Conservation (phyloP, 2,329 filamentous ascomycete genomes). For the Hypoxylon sp. region DNA sequence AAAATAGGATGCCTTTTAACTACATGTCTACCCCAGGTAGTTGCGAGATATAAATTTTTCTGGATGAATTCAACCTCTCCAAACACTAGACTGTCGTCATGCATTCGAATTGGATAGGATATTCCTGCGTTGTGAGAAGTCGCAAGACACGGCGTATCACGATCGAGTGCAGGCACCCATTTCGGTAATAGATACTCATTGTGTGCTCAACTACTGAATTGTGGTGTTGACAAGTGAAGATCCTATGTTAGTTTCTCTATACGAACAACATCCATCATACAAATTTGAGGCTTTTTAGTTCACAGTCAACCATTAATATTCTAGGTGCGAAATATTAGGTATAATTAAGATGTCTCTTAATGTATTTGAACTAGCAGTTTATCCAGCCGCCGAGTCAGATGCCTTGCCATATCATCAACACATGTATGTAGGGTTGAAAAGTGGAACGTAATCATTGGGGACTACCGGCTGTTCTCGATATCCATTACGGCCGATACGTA, state of each 20-base stretch:
- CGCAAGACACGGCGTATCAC: conserved; percentile 1
- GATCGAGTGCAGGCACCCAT: conserved; percentile 16
- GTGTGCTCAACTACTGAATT: no score
- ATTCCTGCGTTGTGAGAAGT: conserved; percentile 11
- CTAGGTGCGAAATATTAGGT: neutral
- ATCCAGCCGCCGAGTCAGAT: no score
- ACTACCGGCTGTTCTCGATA: conserved; percentile 10
- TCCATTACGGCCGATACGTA: conserved; percentile 14
- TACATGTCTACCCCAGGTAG: conserved; percentile 8
- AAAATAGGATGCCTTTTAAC: conserved; percentile 1
- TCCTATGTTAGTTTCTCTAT: no score
- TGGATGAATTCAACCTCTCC: conserved; percentile 6
- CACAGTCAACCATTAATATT: neutral
- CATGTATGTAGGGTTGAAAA: conserved; percentile 12
- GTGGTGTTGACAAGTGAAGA: no score
- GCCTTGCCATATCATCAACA: no score
- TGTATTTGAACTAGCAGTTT: no score
- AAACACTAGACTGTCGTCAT: neutral
- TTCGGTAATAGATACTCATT: conserved; percentile 33
- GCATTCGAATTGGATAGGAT: conserved; percentile 16
- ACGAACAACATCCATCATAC: no score
- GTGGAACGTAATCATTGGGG: conserved; percentile 9
- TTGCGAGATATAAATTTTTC: conserved; percentile 21
- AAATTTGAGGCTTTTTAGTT: conserved; percentile 11
- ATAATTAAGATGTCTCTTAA: no score